Evolutionary conservation across 1,284 basidiomycete species (phyloP), one percentile per base, ranked within the genome.

Genomic region (Apiotrichum laibachii): DNA sequence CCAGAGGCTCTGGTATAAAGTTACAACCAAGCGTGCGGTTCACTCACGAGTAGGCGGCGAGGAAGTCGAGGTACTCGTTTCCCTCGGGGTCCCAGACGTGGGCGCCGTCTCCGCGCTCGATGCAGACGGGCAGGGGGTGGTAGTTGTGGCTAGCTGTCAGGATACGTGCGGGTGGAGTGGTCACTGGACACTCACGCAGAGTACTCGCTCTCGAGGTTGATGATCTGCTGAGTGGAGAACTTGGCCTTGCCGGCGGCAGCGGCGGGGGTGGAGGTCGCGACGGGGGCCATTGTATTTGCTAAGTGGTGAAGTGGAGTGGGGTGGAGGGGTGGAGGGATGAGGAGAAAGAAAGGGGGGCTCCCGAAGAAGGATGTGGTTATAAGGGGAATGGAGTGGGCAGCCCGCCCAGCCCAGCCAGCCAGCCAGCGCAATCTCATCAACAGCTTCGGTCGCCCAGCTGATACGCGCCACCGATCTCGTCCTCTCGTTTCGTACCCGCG

Each of bases 71-170:
- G 78, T 92, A 94, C 74, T 92, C 89, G 54, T 84, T 86, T 63
- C 92, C 92, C 81, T 97, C 93, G 15, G 91, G 92, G 77, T 97
- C 93, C 91, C 92, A 96, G 71, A 96, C 92, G 76, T 87, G 90
- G 21, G 91, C 91, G 53, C 95, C 95, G 65, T 85, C 83, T 22
- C 88, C 95, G 55, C 85, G 85, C 70, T 96, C 92, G 70, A 99
- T 95, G 57, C 97, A 94, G 63, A 97, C 85, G 33, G 94, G 94
- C 12, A 99, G 82, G 0, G 95, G 94, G 76, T 97, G 93, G 78
- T 98, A 98, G 81, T 93, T 97, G 82, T 81, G 78, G 2, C 72
- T 72, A 55, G 10, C 61, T 75, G 77, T 72, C 61, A 75, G 70
- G 61, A 60, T 6, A 34, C 22, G 8, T 18, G 16, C 57, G 50